These are phyloP conservation scores for Debaryomycetaceae sp. DNA, from an alignment of 1,139 yeast genomes.

Conservation along the genomic window DNA sequence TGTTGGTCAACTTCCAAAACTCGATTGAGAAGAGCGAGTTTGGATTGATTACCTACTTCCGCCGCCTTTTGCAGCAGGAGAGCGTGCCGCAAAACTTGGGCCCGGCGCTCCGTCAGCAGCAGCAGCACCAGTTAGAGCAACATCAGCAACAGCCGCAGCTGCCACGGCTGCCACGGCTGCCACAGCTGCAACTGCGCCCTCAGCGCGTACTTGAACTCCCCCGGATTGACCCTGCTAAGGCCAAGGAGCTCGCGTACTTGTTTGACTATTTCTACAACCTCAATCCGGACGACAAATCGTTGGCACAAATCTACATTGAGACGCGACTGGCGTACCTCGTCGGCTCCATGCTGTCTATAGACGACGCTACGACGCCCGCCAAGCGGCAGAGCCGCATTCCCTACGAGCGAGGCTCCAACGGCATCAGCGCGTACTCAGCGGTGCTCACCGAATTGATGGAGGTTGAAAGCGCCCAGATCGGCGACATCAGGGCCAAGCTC, in stretches of 20 bases:
- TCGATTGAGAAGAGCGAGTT: conserved; percentile 45
- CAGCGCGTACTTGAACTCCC: neutral
- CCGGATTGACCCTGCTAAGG: conserved; percentile 2
- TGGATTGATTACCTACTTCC: conserved; percentile 33
- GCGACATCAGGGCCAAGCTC: conserved; percentile 20
- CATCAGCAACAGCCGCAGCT: neutral
- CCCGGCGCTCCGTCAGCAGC: neutral
- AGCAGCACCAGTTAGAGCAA: too few relatives aligned
- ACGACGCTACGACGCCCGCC: conserved; percentile 32
- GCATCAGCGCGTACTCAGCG: conserved; percentile 51
- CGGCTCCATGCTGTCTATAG: conserved; percentile 35
- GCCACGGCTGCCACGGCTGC: too few relatives aligned
- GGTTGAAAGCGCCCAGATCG: conserved; percentile 42
- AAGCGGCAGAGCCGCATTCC: conserved; percentile 34
- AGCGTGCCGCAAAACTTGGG: conserved; percentile 6
- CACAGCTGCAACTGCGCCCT: conserved; percentile 1
- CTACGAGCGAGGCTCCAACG: conserved; percentile 60
- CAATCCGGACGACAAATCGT: conserved; percentile 27
- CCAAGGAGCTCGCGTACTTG: conserved; percentile 18
- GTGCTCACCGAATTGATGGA: conserved; percentile 47
- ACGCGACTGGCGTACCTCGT: conserved; percentile 43
- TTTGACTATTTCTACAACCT: conserved; percentile 42
- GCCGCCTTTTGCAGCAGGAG: conserved; percentile 14
- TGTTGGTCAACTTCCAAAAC: conserved; percentile 42
- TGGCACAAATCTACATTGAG: conserved; percentile 36